Evolutionary conservation across 1,284 basidiomycete species (phyloP).

Genomic region (Fomitopsis betulina): DNA sequence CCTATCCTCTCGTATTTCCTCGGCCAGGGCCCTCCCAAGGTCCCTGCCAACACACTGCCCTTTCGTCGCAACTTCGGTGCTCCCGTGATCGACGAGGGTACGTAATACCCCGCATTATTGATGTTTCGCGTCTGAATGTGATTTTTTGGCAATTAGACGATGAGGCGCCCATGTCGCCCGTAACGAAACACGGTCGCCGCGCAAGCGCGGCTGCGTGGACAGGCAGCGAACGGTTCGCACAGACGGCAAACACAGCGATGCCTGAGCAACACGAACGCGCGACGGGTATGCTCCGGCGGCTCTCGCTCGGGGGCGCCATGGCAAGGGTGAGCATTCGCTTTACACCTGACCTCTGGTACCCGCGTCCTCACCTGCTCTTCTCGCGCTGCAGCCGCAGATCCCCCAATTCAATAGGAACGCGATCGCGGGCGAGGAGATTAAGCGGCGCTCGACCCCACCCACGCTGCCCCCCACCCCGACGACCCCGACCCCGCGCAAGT

Average conservation of each 20-base stretch:
- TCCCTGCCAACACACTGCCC: conserved; percentile 44
- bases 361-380: not conserved
- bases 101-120: not conserved
- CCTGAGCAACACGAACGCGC: conserved; percentile 57
- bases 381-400: conserved; percentile 15
- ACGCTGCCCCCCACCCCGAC: conserved; percentile 15
- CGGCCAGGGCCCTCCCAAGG: conserved; percentile 50
- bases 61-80: conserved; percentile 41
- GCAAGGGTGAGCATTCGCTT: conserved; percentile 38
- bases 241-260: conserved; percentile 29
- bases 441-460: conserved; percentile 15
- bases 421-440: conserved; percentile 7
- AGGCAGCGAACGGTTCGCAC: conserved; percentile 41
- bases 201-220: conserved; percentile 33
- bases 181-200: conserved; percentile 24
- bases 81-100: conserved; percentile 57
- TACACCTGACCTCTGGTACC: conserved; percentile 7
- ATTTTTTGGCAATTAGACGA: conserved; percentile 23
- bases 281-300: conserved; percentile 60
- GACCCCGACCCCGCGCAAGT: conserved; percentile 29
- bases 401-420: conserved; percentile 15
- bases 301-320: conserved; percentile 61
- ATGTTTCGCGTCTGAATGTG: not conserved
- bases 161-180: conserved; percentile 29
- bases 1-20: conserved; percentile 69